Conservation (phyloP, 106 monocot genomes). For the Vanilla planifolia region DNA sequence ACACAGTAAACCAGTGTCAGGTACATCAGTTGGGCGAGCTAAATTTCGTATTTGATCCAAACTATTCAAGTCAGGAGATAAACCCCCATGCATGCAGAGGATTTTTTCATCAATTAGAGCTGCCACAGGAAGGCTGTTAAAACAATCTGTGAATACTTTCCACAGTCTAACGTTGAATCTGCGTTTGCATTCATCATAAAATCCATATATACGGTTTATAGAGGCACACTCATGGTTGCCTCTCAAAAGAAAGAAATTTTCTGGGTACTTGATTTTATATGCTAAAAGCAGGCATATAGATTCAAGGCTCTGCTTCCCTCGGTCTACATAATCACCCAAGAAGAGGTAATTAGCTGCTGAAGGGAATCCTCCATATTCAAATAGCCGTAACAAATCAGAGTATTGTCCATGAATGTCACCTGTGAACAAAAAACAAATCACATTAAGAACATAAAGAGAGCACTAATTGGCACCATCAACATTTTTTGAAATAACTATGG, state of each 20-base stretch:
- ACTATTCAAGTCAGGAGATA: slow-evolving; percentile 38
- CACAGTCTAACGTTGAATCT: slow-evolving; percentile 36
- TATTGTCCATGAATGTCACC: slow-evolving; percentile 58
- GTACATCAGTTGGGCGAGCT: slow-evolving; percentile 39
- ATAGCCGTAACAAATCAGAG: slow-evolving; percentile 33
- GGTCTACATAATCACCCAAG: slow-evolving; percentile 45
- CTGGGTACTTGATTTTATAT: slow-evolving; percentile 47
- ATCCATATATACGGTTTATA: slow-evolving; percentile 37
- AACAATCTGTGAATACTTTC: slow-evolving; percentile 42
- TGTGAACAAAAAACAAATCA: slow-evolving; percentile 11
- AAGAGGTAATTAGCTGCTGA: slow-evolving; percentile 41
- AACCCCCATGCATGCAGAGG: slow-evolving; percentile 49
- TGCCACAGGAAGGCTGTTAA: slow-evolving; percentile 48
- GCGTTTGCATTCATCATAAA: slow-evolving; percentile 48
- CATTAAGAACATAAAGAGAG: too few species aligned
- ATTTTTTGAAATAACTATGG: too few species aligned
- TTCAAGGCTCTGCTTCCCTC: slow-evolving; percentile 43
- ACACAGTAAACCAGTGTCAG: slow-evolving; percentile 38
- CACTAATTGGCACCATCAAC: too few species aligned
- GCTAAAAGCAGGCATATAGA: slow-evolving; percentile 57
- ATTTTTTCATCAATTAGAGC: slow-evolving; percentile 41
- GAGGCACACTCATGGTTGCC: slow-evolving; percentile 43
- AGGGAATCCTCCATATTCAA: slow-evolving; percentile 38
- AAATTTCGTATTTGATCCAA: slow-evolving; percentile 38
- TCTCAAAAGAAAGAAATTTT: slow-evolving; percentile 41